Evolutionary conservation across 2,329 filamentous ascomycete genomes (phyloP).

Genomic region (Paraphoma sp.): DNA sequence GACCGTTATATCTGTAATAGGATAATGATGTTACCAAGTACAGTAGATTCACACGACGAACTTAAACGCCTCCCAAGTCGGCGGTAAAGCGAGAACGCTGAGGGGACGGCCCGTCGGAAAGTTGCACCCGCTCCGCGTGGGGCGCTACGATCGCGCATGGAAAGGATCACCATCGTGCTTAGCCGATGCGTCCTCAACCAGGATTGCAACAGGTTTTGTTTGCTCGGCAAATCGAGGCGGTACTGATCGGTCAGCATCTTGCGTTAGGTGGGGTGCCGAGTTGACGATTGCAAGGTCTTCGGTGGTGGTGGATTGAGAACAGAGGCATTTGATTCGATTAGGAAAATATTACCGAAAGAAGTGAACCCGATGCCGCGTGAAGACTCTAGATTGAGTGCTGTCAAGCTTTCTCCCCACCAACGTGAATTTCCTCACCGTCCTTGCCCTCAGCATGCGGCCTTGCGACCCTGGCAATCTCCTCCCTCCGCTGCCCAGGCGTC

Average conservation of each 20-base stretch:
- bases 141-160: background rate
- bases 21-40: background rate
- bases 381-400: background rate
- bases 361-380: no score
- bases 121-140: conserved; percentile 1
- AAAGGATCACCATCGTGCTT: background rate
- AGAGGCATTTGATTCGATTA: no score
- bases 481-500: conserved; percentile 19
- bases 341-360: no score
- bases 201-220: conserved; percentile 2
- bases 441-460: background rate
- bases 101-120: conserved; percentile 10
- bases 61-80: background rate
- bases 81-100: conserved; percentile 1
- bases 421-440: background rate
- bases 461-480: conserved; percentile 8
- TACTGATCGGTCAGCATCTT: no score
- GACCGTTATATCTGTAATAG: background rate
- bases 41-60: background rate
- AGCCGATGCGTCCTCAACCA: background rate
- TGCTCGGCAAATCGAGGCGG: no score
- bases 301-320: no score
- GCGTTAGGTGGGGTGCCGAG: no score
- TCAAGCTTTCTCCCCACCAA: background rate
- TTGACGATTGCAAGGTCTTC: no score